These are phyloP conservation scores for Diaporthe nobilis DNA, from an alignment of 2,329 filamentous ascomycete species.

Conservation along the genomic window DNA sequence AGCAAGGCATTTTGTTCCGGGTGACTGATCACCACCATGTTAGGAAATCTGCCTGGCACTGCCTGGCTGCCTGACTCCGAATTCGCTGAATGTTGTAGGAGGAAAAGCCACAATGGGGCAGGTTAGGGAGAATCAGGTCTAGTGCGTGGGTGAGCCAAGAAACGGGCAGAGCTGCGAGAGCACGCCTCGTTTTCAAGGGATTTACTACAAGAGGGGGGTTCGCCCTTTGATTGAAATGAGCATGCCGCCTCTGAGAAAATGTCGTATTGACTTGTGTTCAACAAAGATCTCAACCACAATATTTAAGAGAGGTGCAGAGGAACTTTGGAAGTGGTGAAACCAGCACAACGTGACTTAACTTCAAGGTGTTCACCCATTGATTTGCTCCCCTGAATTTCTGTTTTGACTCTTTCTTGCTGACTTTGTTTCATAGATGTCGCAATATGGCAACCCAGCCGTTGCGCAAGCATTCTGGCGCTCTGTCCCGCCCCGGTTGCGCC, in stretches of 20 bases:
- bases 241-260: not conserved
- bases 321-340: not conserved
- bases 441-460: not conserved
- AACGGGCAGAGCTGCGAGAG: not conserved
- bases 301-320: not conserved
- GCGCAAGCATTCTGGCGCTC: not conserved
- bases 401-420: not conserved
- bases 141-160: not conserved
- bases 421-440: not conserved
- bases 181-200: not conserved
- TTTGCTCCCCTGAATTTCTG: not conserved
- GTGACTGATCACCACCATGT: not conserved
- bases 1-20: not conserved
- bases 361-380: not conserved
- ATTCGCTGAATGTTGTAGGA: not conserved
- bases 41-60: not conserved
- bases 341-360: not conserved
- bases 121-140: not conserved
- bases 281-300: not conserved
- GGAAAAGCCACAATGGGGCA: conserved; percentile 1
- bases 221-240: not conserved
- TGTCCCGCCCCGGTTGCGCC: not conserved
- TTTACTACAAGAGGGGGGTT: not conserved
- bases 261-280: not conserved
- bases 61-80: not conserved